Evolutionary conservation across 2,329 filamentous ascomycete genomes (phyloP).

Genomic region (Trichoderma polysporum): DNA sequence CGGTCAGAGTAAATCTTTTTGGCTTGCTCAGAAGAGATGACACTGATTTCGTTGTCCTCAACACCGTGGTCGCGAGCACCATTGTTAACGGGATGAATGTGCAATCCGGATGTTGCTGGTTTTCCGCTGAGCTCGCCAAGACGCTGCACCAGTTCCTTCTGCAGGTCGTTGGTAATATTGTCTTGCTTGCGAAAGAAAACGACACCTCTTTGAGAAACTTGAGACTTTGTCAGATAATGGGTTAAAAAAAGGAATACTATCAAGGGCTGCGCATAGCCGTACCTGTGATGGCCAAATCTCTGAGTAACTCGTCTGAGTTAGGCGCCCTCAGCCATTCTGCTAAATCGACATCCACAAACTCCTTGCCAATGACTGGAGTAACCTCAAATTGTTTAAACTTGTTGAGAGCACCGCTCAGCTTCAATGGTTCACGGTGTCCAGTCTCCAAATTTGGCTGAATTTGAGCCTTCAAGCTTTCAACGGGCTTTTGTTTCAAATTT

Average conservation of each 20-base stretch:
- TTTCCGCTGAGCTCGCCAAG: conserved; percentile 36
- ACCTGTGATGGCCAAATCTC: conserved; percentile 53
- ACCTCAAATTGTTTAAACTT: conserved; percentile 39
- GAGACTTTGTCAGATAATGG: neutral
- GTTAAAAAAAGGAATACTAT: too few species aligned
- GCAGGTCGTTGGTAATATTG: conserved; percentile 36
- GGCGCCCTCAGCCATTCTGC: conserved; percentile 36
- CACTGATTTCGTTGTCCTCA: conserved; percentile 43
- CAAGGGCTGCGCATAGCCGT: neutral
- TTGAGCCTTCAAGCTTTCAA: neutral
- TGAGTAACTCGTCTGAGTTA: conserved; percentile 47
- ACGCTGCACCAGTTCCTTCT: conserved; percentile 40
- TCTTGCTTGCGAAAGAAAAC: conserved; percentile 40
- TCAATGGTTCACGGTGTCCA: conserved; percentile 10
- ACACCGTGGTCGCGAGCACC: conserved; percentile 47
- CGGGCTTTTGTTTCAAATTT: conserved; percentile 4
- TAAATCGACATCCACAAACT: conserved; percentile 43
- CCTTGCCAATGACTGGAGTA: conserved; percentile 52
- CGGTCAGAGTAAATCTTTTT: conserved; percentile 50
- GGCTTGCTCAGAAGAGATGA: conserved; percentile 44
- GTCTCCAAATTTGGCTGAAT: neutral
- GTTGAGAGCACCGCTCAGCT: conserved; percentile 33
- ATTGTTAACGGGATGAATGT: conserved; percentile 55
- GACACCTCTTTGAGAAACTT: conserved; percentile 39
- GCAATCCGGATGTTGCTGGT: conserved; percentile 49